Base-by-base conservation (phyloP, 2,329 filamentous ascomycete genomes). In the Botryotinia globosa region DNA sequence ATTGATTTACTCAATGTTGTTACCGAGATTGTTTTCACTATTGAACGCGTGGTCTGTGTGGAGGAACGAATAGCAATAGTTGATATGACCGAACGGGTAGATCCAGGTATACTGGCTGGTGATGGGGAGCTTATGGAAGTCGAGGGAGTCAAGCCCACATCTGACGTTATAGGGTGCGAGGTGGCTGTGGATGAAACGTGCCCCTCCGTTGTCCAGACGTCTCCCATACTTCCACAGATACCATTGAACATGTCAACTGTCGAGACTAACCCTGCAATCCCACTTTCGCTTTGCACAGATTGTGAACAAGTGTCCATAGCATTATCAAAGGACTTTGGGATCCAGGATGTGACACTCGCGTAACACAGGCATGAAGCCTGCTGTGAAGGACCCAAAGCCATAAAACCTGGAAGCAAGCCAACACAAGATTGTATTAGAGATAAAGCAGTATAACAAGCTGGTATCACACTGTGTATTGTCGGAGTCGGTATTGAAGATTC, bases 181-280 rank as follows among this genome's bases (percentile, higher is more conserved):
- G 32, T 22, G 48, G 6, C 1, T 10, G 20, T 42, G 7, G 48
- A n/a, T 32, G 65, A 68, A 68, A 29, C 9, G 16, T 34, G 25
- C 9, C 70, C 25, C 32, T 14, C 20, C 8, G 0, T 20, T 18
- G 44, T 65, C 34, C 56, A 22, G 29, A 77, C 70, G 74, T 77
- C 72, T n/a, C 78, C 78, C 5, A 78, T 59, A 51, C 58, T 64
- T 20, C 37, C 62, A 71, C 78, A 79, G 12, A 73, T 39, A 3
- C 72, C 51, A 22, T 42, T 32, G 29, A 71, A 73, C 32, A 18
- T 25, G 18, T 29, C 4, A 0, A 73, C 22, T 8, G 29, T 22
- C 22, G 37, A 71, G 6, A 54, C n/a, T 32, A n/a, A 29, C 59
- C 45, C 44, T 7, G 45, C 39, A 29, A 71, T 16, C n/a, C 25